Percentiles rank a stretch among this genome's conserved stretches.
phyloP scores from a whole-genome alignment of 306 rosid genomes.

The Hippophae tibetana region DNA sequence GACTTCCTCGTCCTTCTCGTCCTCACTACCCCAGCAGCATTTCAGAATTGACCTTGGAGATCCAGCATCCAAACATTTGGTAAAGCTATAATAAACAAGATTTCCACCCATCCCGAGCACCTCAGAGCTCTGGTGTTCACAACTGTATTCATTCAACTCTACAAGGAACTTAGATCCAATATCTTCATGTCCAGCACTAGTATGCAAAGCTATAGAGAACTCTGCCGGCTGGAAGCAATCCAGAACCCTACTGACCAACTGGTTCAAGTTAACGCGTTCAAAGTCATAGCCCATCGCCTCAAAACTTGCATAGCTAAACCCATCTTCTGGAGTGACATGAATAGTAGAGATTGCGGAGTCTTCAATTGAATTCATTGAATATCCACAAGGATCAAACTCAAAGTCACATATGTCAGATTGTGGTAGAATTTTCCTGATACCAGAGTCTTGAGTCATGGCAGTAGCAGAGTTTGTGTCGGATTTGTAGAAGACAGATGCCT shows the following conservation, averaged over 20 bases:
- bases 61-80: slow-evolving; percentile 22
- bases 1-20: slow-evolving; percentile 58
- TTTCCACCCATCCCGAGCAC: slow-evolving; percentile 51
- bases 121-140: slow-evolving; percentile 40
- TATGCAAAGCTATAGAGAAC: slow-evolving; percentile 75
- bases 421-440: slow-evolving; percentile 71
- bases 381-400: slow-evolving; percentile 93
- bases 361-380: slow-evolving; percentile 87
- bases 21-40: slow-evolving; percentile 79
- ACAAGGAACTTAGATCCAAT: slow-evolving; percentile 31
- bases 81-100: slow-evolving; percentile 39
- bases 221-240: slow-evolving; percentile 70
- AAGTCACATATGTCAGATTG: slow-evolving; percentile 75
- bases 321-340: slow-evolving; percentile 94
- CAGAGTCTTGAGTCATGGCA: slow-evolving; percentile 59
- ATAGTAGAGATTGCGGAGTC: slow-evolving; percentile 75
- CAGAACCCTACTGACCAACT: slow-evolving; percentile 59
- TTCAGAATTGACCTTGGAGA: slow-evolving; percentile 82
- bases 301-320: slow-evolving; percentile 92
- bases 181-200: slow-evolving; percentile 21
- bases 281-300: slow-evolving; percentile 75
- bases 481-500: slow-evolving; percentile 72
- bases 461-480: slow-evolving; percentile 36
- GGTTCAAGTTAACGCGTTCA: slow-evolving; percentile 27
- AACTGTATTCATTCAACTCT: slow-evolving; percentile 41